These are phyloP conservation scores for Blastocladiella emersonii DNA, from an alignment of 371 early-diverging fungal genomes.

Conservation along the genomic window DNA sequence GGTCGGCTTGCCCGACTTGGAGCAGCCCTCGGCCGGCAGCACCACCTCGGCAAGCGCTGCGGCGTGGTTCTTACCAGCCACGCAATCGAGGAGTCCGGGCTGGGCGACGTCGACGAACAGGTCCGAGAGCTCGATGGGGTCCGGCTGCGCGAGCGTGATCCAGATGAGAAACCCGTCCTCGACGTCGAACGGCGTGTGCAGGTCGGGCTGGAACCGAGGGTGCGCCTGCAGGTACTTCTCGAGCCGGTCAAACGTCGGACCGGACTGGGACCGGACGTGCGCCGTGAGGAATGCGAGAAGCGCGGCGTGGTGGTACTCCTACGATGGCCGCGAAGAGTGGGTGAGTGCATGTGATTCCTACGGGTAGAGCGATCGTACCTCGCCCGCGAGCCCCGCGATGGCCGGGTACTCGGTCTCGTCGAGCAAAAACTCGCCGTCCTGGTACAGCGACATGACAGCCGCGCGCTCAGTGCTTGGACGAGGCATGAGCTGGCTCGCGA, in stretches of 20 bases:
- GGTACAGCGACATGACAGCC: too few relatives aligned
- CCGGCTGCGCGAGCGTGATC: not conserved
- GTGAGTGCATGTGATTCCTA: too few relatives aligned
- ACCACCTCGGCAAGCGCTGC: too few relatives aligned
- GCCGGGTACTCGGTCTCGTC: too few relatives aligned
- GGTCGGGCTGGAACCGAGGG: not conserved
- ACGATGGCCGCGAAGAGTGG: too few relatives aligned
- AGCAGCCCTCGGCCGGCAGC: too few relatives aligned
- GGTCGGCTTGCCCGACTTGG: too few relatives aligned
- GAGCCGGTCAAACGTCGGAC: not conserved
- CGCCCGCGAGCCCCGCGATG: too few relatives aligned
- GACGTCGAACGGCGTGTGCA: conserved; percentile 2
- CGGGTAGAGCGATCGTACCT: too few relatives aligned
- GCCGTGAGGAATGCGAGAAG: not conserved
- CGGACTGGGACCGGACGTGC: not conserved
- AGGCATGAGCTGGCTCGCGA: too few relatives aligned
- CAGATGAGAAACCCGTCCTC: not conserved
- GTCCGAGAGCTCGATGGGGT: not conserved
- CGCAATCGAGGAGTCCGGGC: not conserved
- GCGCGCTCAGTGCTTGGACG: too few relatives aligned
- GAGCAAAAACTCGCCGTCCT: too few relatives aligned
- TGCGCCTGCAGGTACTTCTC: not conserved
- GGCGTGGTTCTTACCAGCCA: not conserved
- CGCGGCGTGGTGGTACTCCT: not conserved
- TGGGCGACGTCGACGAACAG: not conserved